Conservation (phyloP, 2,329 filamentous ascomycete genomes). For the Fonsecaea erecta region DNA sequence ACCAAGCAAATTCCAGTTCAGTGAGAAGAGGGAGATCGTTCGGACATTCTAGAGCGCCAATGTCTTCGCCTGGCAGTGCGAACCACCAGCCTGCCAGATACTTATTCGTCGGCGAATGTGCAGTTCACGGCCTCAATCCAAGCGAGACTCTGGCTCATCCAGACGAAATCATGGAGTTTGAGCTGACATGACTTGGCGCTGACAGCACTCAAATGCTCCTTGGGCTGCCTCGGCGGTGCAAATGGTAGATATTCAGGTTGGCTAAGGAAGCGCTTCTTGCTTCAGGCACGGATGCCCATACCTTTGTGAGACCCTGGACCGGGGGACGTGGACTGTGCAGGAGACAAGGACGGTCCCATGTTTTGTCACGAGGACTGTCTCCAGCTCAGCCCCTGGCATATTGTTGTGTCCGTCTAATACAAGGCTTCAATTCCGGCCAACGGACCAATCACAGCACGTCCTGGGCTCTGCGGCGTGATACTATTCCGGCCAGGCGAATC, state of each 20-base stretch:
- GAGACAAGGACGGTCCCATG: not conserved
- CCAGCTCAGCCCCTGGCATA: not conserved
- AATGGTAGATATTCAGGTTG: not conserved
- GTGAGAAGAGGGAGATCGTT: not conserved
- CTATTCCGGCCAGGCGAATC: conserved; percentile 31
- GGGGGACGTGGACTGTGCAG: not conserved
- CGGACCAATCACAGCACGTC: conserved; percentile 7
- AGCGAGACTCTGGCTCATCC: conserved; percentile 4
- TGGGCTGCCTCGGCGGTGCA: not conserved
- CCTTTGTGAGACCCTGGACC: not conserved
- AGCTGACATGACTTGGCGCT: conserved; percentile 13
- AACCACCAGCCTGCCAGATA: not conserved
- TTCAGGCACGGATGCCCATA: not conserved
- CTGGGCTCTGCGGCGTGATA: conserved; percentile 10
- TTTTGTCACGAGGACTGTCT: not conserved
- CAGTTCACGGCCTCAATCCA: conserved; percentile 21
- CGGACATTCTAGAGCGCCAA: not conserved
- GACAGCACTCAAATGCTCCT: not conserved
- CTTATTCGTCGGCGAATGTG: conserved; percentile 30
- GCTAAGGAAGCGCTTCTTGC: not conserved
- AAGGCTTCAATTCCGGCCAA: not conserved
- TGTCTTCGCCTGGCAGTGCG: not conserved
- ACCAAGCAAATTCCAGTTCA: not conserved
- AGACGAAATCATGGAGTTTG: conserved; percentile 19
- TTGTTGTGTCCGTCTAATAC: not conserved